Percentiles rank a stretch among this genome's conserved stretches.
Evolutionary conservation across 2,329 filamentous ascomycete species (phyloP).

Genomic region (Fonsecaea multimorphosa): DNA sequence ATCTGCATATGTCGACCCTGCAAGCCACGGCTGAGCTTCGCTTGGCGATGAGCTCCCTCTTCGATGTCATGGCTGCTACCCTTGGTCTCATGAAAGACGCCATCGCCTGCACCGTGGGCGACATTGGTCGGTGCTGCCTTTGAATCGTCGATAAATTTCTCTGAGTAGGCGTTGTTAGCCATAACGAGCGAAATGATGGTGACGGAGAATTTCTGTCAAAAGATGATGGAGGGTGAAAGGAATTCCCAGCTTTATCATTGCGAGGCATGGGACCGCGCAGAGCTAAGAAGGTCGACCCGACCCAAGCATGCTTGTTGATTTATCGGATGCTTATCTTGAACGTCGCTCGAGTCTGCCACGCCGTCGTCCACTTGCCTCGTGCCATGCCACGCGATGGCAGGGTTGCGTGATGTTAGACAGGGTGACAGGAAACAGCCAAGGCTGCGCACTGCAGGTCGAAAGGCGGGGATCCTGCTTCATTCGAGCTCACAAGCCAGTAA

Average conservation of each 20-base stretch:
- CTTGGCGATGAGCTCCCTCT: slow-evolving; percentile 13
- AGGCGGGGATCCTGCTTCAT: not conserved
- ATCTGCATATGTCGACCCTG: slow-evolving; percentile 49
- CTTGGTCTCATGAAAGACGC: not conserved
- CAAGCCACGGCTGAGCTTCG: slow-evolving; percentile 48
- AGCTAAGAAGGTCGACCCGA: slow-evolving; percentile 5
- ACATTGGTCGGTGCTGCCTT: slow-evolving; percentile 9
- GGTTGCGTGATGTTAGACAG: slow-evolving; percentile 7
- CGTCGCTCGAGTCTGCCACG: not conserved
- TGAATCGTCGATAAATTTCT: slow-evolving; percentile 9
- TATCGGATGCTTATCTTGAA: slow-evolving; percentile 3
- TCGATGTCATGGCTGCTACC: slow-evolving; percentile 25
- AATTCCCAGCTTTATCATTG: not conserved
- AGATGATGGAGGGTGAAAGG: not conserved
- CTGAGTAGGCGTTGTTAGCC: slow-evolving; percentile 20
- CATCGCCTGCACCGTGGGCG: slow-evolving; percentile 25
- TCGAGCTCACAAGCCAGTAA: not conserved
- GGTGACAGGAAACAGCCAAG: not conserved
- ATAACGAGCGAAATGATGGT: slow-evolving; percentile 16
- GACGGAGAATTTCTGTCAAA: not conserved
- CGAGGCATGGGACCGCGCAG: not conserved
- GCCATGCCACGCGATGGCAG: slow-evolving; percentile 9
- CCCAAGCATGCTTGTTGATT: slow-evolving; percentile 7
- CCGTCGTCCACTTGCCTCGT: not conserved
- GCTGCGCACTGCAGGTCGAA: not conserved